These are phyloP conservation scores for Zangia roseola DNA, from an alignment of 768 basidiomycete genomes.

Conservation along the genomic window DNA sequence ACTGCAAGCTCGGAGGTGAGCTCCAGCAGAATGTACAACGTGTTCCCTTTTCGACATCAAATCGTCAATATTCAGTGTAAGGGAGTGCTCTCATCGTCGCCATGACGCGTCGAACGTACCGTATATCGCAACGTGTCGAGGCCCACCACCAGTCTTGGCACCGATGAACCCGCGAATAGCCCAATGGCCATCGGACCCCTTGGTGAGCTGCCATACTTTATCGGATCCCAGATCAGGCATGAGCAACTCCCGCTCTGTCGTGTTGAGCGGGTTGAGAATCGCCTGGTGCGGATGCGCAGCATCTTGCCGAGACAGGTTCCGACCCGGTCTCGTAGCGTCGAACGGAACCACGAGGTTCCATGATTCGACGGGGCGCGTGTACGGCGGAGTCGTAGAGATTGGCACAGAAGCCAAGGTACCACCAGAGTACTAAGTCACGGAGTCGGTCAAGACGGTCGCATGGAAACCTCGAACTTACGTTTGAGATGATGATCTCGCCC, in stretches of 20 bases:
- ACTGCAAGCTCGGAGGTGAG: slow-evolving; percentile 56
- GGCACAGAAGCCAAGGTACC: slow-evolving; percentile 60
- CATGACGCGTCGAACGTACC: slow-evolving; percentile 40
- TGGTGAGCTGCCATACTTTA: slow-evolving; percentile 55
- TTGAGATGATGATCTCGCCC: slow-evolving; percentile 61
- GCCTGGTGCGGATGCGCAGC: slow-evolving; percentile 79
- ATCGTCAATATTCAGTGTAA: neutral
- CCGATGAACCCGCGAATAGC: slow-evolving; percentile 45
- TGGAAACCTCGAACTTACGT: slow-evolving; percentile 52
- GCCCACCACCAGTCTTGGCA: slow-evolving; percentile 60
- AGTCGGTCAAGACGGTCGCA: neutral
- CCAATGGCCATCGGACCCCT: slow-evolving; percentile 47
- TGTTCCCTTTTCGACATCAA: slow-evolving; percentile 42
- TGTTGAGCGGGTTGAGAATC: slow-evolving; percentile 38
- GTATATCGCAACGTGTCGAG: slow-evolving; percentile 64
- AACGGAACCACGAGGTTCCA: slow-evolving; percentile 41
- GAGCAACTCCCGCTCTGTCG: slow-evolving; percentile 55
- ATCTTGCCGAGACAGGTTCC: slow-evolving; percentile 65
- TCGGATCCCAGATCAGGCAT: slow-evolving; percentile 79
- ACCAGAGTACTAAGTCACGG: slow-evolving; percentile 56
- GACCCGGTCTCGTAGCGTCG: slow-evolving; percentile 48
- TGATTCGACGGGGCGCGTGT: slow-evolving; percentile 37
- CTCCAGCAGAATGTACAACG: slow-evolving; percentile 68
- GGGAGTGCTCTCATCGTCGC: neutral
- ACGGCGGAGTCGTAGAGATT: slow-evolving; percentile 47